Base-by-base conservation (phyloP, 306 rosid species). In the Gynostemma pentaphyllum region DNA sequence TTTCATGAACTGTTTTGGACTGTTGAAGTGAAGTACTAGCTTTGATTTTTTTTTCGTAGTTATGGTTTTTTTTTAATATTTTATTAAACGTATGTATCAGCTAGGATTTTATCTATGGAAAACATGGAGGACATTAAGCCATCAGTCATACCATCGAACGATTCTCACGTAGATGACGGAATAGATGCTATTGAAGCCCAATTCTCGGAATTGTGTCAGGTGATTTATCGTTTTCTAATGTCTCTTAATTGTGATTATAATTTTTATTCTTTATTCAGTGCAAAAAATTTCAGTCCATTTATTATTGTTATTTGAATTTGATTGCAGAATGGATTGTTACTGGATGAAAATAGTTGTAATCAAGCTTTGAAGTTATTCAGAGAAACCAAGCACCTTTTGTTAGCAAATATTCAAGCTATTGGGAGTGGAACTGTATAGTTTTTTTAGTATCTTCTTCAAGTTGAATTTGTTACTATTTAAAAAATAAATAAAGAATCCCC, bases 161-260 rank as follows among this genome's bases (percentile, higher is more conserved):
- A 27, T 49, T 68, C 68, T 2, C 75, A n/a, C 29, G 10, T 72
- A 0, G 62, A 64, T 15, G 75, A 74, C 19, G 61, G 66, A 14
- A 61, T 32, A 3, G 89, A 80, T 68, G 78, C 78, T 11, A 62
- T 71, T 5, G 74, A 56, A n/a, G 60, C 82, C 70, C 77, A 95
- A 61, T 87, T 90, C 72, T 36, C 69, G 2, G 77, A 76, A 37
- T 77, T 85, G 41, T 83, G 89, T 78, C 82, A 91, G 97, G 97
- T 90, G 53, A 27, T 57, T 22, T 19, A 10, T 32, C 24, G 30
- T 45, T 32, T 29, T 10, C 6, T 4, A 8, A 3, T 23, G 19
- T 59, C 72, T 51, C 55, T 13, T 61, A 22, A 12, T 14, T 46
- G 45, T 36, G 46, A 23, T 18, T 22, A 15, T 11, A 48, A n/a